These are phyloP conservation scores for Clitopilus hobsonii DNA, from an alignment of 768 basidiomycete genomes.

Conservation along the genomic window DNA sequence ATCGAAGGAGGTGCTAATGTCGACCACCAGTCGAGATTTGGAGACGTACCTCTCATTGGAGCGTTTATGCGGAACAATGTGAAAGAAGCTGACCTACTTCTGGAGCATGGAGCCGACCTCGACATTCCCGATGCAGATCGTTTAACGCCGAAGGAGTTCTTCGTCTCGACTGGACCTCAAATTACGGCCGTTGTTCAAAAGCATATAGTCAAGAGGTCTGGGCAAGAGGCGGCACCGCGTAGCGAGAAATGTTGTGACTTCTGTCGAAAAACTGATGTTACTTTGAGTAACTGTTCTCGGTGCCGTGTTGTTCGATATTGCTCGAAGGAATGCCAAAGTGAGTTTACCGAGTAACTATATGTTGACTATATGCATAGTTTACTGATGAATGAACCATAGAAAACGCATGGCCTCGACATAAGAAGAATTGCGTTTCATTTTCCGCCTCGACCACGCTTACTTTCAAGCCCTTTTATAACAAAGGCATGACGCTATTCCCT, in stretches of 20 bases:
- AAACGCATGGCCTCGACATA: constrained; percentile 44
- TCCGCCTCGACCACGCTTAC: constrained; percentile 36
- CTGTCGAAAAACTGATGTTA: constrained; percentile 21
- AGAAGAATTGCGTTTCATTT: constrained; percentile 42
- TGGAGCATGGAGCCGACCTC: background rate
- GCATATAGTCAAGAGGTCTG: constrained; percentile 40
- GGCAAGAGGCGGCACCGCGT: constrained; percentile 34
- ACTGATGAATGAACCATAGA: constrained; percentile 22
- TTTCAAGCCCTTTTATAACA: constrained; percentile 37
- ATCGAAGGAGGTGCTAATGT: constrained; percentile 44
- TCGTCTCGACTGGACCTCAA: constrained; percentile 32
- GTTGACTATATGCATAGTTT: background rate
- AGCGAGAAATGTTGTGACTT: constrained; percentile 42
- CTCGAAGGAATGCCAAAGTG: constrained; percentile 51
- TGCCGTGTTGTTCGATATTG: constrained; percentile 50
- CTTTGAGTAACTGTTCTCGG: constrained; percentile 36
- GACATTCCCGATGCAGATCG: constrained; percentile 21
- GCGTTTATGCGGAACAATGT: background rate
- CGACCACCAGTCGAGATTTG: constrained; percentile 27
- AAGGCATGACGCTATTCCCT: constrained; percentile 2
- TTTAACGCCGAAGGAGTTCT: constrained; percentile 23
- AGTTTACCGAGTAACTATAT: no score
- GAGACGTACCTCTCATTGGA: background rate
- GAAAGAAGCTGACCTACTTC: background rate
- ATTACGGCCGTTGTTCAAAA: constrained; percentile 38